These are phyloP conservation scores for Colletotrichum sp. DNA, from an alignment of 2,329 filamentous ascomycete species.

Conservation along the genomic window DNA sequence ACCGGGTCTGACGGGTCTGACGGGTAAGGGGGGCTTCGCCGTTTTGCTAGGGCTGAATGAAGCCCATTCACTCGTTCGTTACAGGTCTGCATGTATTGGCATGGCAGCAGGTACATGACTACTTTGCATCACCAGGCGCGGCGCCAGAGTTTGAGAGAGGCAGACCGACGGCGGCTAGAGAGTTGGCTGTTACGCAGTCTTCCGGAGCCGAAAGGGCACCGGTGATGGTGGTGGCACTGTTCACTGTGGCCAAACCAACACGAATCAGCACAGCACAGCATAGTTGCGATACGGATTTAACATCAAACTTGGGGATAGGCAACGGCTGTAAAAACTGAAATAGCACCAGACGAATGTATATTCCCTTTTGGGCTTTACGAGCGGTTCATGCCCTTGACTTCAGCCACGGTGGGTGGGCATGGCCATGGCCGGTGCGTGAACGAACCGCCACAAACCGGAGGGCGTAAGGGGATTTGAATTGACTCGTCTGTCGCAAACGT, in stretches of 20 bases:
- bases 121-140: not conserved
- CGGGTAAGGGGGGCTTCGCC: not conserved
- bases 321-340: not conserved
- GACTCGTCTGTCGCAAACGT: not conserved
- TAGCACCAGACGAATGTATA: not conserved
- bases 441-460: not conserved
- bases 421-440: not conserved
- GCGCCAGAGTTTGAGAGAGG: not conserved
- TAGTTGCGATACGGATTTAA: not conserved
- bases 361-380: not conserved
- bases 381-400: not conserved
- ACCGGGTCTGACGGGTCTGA: not conserved
- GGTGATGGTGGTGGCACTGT: not conserved
- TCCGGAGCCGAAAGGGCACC: constrained; percentile 14
- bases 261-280: not conserved
- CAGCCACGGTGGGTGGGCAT: not conserved
- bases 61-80: not conserved
- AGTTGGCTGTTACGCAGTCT: not conserved
- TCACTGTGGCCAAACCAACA: not conserved
- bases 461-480: not conserved
- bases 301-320: not conserved
- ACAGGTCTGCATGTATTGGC: not conserved
- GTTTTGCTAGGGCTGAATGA: constrained; percentile 5
- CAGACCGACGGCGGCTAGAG: not conserved
- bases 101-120: not conserved